Evolutionary conservation across 768 basidiomycete species (phyloP).

Genomic region (Rhizopogon roseolus): DNA sequence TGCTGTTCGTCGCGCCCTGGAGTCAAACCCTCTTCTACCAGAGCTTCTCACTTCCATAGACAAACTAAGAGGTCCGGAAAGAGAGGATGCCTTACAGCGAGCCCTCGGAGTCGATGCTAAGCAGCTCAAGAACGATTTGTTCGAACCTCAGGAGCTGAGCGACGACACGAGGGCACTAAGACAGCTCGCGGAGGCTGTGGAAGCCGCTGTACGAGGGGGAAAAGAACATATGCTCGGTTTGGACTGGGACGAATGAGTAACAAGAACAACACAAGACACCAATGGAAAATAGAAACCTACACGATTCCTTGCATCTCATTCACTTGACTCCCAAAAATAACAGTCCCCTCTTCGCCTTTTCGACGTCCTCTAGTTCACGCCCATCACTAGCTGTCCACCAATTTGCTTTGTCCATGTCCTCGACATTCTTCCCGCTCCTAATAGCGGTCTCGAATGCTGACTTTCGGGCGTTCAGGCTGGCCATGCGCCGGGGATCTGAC

Average conservation of each 20-base stretch:
- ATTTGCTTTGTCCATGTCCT: constrained; percentile 47
- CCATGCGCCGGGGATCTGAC: constrained; percentile 80
- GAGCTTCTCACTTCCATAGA: constrained; percentile 55
- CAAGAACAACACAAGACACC: not conserved
- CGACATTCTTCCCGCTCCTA: constrained; percentile 48
- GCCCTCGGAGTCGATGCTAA: constrained; percentile 56
- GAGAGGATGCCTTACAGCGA: constrained; percentile 61
- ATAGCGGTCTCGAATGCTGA: constrained; percentile 65
- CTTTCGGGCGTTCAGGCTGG: constrained; percentile 65
- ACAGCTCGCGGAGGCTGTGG: constrained; percentile 62
- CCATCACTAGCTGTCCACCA: constrained; percentile 79
- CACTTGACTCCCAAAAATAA: constrained; percentile 68
- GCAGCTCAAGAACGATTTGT: constrained; percentile 28
- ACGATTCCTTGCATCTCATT: not conserved
- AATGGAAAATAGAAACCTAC: not conserved
- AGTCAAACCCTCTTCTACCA: constrained; percentile 45
- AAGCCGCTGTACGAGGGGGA: constrained; percentile 57
- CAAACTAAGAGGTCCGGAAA: constrained; percentile 53
- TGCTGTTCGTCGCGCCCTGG: constrained; percentile 51
- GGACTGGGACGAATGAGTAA: constrained; percentile 50
- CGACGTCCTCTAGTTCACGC: constrained; percentile 75
- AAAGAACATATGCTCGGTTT: constrained; percentile 49
- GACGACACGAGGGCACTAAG: constrained; percentile 52
- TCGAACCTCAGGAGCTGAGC: constrained; percentile 22
- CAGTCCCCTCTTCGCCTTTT: constrained; percentile 76